phyloP scores from a whole-genome alignment of 495 filamentous ascomycete species.

The Xylaria bambusicola region DNA sequence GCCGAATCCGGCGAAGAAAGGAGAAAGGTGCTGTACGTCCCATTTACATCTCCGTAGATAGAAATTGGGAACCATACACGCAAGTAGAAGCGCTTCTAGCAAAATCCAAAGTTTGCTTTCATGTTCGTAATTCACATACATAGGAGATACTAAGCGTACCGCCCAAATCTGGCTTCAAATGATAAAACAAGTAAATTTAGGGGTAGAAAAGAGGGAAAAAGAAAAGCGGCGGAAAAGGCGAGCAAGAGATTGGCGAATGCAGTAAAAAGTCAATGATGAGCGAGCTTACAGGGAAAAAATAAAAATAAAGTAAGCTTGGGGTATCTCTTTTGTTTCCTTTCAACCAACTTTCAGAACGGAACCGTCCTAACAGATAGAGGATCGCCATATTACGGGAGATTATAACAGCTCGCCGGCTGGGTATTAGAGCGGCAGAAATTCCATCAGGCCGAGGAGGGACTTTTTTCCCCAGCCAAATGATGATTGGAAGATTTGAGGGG shows the following conservation, averaged over 20 bases:
- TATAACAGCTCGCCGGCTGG: constrained; percentile 27
- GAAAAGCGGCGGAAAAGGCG: constrained; percentile 7
- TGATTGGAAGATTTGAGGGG: background rate
- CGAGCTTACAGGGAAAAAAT: constrained; percentile 28
- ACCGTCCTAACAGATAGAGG: constrained; percentile 17
- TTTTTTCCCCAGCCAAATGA: background rate
- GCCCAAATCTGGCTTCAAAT: constrained; percentile 12
- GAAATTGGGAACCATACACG: no score
- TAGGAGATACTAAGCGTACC: constrained; percentile 20
- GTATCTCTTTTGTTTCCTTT: constrained; percentile 34
- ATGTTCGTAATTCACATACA: constrained; percentile 28
- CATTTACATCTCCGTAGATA: no score
- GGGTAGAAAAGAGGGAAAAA: constrained; percentile 19
- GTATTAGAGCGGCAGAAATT: constrained; percentile 22
- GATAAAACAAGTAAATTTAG: constrained; percentile 16
- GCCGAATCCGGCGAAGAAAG: no score
- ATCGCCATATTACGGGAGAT: constrained; percentile 23
- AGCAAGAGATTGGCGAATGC: constrained; percentile 25
- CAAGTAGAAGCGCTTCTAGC: no score
- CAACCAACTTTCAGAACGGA: constrained; percentile 9
- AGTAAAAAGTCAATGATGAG: constrained; percentile 29
- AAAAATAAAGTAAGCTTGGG: no score
- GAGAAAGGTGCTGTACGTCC: no score
- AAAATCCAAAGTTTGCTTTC: no score
- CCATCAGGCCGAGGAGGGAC: constrained; percentile 17